Percentiles rank a stretch among this genome's conserved stretches.
Conservation (phyloP, 306 rosid species). For the Vigna mungo region DNA sequence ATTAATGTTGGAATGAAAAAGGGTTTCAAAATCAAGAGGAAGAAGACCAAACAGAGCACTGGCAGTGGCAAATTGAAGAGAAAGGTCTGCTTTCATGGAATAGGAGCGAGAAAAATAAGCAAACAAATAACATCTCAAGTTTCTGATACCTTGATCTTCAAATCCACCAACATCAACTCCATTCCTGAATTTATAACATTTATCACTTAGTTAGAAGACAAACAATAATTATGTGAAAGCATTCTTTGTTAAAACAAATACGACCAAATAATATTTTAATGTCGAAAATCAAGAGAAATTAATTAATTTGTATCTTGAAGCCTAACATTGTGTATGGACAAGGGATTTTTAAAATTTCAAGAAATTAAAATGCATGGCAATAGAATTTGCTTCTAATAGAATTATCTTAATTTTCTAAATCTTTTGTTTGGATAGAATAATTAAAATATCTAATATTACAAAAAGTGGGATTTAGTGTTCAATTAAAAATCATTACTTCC, state of each 20-base stretch:
- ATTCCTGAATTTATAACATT: constrained; percentile 56
- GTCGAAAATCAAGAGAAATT: neutral
- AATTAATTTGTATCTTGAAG: neutral
- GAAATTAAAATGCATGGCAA: no score
- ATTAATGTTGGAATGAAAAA: constrained; percentile 49
- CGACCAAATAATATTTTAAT: neutral
- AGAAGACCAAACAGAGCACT: constrained; percentile 64
- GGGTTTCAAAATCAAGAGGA: constrained; percentile 62
- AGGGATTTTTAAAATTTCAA: no score
- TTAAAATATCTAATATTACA: no score
- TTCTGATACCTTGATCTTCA: constrained; percentile 67
- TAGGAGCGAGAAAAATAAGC: constrained; percentile 51
- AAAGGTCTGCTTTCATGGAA: constrained; percentile 48
- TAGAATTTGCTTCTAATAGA: no score
- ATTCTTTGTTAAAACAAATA: constrained; percentile 16
- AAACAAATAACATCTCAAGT: constrained; percentile 59
- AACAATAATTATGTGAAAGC: neutral
- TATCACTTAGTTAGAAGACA: constrained; percentile 17
- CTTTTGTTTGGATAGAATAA: no score
- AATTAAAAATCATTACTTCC: neutral
- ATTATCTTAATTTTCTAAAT: no score
- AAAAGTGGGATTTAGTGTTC: constrained; percentile 3
- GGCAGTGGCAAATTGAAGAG: constrained; percentile 66
- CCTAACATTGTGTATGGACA: neutral
- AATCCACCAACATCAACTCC: constrained; percentile 74